Conservation (phyloP, 441 rosid species). For the Croton setiger region DNA sequence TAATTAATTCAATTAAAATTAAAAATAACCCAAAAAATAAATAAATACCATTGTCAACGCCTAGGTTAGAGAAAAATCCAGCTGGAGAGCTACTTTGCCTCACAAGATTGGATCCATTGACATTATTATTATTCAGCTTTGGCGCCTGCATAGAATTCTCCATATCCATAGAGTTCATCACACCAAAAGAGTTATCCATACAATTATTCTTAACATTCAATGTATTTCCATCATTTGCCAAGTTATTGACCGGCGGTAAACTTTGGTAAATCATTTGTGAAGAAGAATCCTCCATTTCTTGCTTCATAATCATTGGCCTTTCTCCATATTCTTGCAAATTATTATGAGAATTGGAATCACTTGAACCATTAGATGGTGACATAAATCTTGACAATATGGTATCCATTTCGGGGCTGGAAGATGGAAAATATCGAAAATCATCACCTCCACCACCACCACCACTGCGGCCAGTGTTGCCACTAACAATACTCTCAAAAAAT, state of each 20-base stretch:
- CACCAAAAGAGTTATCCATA: constrained; percentile 22
- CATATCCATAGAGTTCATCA: constrained; percentile 20
- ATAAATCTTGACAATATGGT: constrained; percentile 31
- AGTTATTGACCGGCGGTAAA: constrained; percentile 10
- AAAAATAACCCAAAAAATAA: not conserved
- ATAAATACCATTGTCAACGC: constrained; percentile 38
- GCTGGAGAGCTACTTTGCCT: constrained; percentile 56
- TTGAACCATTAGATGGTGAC: constrained; percentile 24
- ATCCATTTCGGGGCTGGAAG: constrained; percentile 47
- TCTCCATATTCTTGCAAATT: constrained; percentile 32
- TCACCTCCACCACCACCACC: constrained; percentile 17
- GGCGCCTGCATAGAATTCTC: constrained; percentile 29
- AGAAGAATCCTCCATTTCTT: constrained; percentile 35
- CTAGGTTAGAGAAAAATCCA: constrained; percentile 40
- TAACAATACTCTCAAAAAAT: constrained; percentile 29
- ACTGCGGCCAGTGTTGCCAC: constrained; percentile 7
- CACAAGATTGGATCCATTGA: constrained; percentile 35
- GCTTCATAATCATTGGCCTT: constrained; percentile 33
- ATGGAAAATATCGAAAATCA: constrained; percentile 26
- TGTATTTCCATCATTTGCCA: constrained; percentile 17
- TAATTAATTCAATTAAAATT: not conserved
- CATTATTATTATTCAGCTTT: constrained; percentile 20
- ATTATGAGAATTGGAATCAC: constrained; percentile 27
- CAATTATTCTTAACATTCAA: constrained; percentile 19
- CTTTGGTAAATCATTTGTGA: constrained; percentile 30